Base-by-base conservation (phyloP, 2,329 filamentous ascomycete species). In the Biscogniauxia mediterranea region DNA sequence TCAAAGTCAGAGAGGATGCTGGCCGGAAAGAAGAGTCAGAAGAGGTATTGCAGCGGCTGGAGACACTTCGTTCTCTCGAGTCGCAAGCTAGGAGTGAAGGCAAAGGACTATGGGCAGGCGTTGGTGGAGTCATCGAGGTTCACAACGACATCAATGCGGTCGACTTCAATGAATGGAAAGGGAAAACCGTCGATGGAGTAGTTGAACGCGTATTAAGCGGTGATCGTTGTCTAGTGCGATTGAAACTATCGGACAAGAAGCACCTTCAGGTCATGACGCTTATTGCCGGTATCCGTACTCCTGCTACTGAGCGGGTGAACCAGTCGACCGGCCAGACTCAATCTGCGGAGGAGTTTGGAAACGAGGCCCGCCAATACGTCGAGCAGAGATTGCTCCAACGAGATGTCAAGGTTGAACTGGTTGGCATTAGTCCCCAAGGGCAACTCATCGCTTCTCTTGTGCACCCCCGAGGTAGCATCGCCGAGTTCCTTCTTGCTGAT, bases 1-100 rank as follows among this genome's bases (percentile, higher is more conserved):
- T 93, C 65, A 96, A 95, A 79, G 85, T 99, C 62, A 88, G 95
- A 66, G 95, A 99, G 71, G 95, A 99, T 76, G 93, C 94, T 61
- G 93, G 93, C 64, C 89, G 90, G 67, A 95, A 94, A 73, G 93
- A 97, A 67, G 93, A 97, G 61, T 88, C 89, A 1, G 90, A 95
- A 61, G 89, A 93, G 56, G 83, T 89, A 8, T 81, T 84, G 26
- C 79, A 88, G 65, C 84, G 90, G 62, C 81, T 99, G 23, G 90
- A 96, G 69, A 89, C 87, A 70, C 85, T 99, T 63, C 89, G 92
- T 68, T 83, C 83, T 54, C 80, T 94, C 38, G 93, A 98, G 77
- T 82, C 85, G 52, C 85, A 90, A 68, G 95, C 95, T 61, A 92
- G 88, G 77, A 82, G 84, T 58, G 91, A 93, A 68, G 85, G 83